phyloP scores from a whole-genome alignment of 176 grass and related monocot species.

The Cocos nucifera region DNA sequence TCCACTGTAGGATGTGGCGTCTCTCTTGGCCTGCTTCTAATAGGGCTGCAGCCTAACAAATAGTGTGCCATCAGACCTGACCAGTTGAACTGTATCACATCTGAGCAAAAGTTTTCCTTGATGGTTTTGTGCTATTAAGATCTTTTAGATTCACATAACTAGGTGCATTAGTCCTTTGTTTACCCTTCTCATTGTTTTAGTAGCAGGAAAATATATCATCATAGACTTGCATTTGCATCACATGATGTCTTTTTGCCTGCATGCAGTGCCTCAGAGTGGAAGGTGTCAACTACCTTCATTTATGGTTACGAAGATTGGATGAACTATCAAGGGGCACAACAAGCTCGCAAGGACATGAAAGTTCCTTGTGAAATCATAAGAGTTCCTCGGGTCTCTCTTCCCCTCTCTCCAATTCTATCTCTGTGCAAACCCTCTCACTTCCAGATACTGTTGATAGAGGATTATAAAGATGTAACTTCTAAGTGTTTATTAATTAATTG shows the following conservation, averaged over 20 bases:
- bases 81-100: not conserved
- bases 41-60: too few species aligned
- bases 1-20: too few species aligned
- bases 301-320: constrained; percentile 95
- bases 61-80: too few species aligned
- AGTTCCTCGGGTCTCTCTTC: constrained; percentile 51
- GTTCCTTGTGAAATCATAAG: constrained; percentile 96
- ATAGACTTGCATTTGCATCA: too few species aligned
- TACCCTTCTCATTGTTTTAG: too few species aligned
- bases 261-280: constrained; percentile 87
- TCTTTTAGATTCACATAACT: too few species aligned
- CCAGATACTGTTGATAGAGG: not conserved
- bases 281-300: constrained; percentile 91
- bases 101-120: not conserved
- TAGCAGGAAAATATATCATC: too few species aligned
- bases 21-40: too few species aligned
- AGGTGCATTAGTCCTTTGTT: too few species aligned
- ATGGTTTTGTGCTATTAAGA: not conserved
- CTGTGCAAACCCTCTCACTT: too few species aligned
- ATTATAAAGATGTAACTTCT: not conserved
- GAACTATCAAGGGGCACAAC: constrained; percentile 82
- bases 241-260: not conserved
- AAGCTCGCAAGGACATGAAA: constrained; percentile 81
- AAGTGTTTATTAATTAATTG: constrained; percentile 3
- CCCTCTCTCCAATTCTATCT: not conserved